Evolutionary conservation across 768 basidiomycete species (phyloP).

Genomic region (Daedaleopsis nitida): DNA sequence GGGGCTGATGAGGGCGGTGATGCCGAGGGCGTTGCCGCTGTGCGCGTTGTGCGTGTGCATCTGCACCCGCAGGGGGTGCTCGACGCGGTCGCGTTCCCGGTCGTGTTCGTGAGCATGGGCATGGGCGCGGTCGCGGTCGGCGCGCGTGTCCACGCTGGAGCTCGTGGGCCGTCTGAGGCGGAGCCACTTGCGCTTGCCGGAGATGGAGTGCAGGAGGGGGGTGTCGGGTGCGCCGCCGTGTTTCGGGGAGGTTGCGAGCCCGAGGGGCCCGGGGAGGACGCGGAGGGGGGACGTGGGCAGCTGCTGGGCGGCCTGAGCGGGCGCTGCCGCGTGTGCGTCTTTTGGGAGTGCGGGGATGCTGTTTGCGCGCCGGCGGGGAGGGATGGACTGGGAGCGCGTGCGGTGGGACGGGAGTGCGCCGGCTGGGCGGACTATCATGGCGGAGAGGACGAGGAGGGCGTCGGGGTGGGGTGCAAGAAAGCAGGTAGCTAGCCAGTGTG

Average conservation of each 20-base stretch:
- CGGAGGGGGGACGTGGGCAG: background rate
- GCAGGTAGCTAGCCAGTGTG: background rate
- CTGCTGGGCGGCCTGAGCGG: background rate
- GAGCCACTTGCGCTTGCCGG: slow-evolving; percentile 21
- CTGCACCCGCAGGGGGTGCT: background rate
- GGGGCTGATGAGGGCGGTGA: slow-evolving; percentile 5
- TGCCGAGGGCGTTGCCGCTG: background rate
- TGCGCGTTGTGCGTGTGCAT: background rate
- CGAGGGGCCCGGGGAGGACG: background rate
- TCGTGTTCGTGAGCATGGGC: no score
- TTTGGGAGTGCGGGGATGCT: slow-evolving; percentile 8
- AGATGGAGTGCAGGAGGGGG: slow-evolving; percentile 9
- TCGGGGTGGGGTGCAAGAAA: background rate
- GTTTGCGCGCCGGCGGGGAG: slow-evolving; percentile 16
- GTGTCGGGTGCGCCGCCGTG: background rate
- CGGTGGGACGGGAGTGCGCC: background rate
- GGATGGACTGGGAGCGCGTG: slow-evolving; percentile 15
- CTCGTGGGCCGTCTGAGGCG: slow-evolving; percentile 24
- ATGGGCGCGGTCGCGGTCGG: background rate
- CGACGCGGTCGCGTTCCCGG: background rate
- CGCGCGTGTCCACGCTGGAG: slow-evolving; percentile 15
- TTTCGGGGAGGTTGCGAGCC: slow-evolving; percentile 1
- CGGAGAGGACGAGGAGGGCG: slow-evolving; percentile 1
- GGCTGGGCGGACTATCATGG: slow-evolving; percentile 18
- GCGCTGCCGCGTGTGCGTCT: background rate